Base-by-base conservation (phyloP, 306 rosid species). In the Hippophae rhamnoides region DNA sequence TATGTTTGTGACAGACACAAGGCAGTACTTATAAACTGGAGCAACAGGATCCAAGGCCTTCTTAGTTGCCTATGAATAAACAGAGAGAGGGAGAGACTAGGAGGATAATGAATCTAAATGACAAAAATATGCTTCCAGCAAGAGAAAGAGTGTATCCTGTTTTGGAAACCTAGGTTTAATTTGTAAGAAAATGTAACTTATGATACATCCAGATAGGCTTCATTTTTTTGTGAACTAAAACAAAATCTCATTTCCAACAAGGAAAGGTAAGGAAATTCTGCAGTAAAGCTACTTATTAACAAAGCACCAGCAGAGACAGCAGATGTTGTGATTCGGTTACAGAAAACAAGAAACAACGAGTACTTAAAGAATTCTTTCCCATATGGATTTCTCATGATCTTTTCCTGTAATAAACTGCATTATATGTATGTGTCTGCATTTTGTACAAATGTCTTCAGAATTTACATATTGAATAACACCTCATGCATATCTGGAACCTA, bases 321-420 rank as follows among this genome's bases (percentile, higher is more conserved):
- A 48, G 98, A 83, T 49, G 98, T 92, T 38, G 82, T 78, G 72
- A 92, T 76, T 13, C 98, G 98, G 65, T 92, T 92, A 78, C 98
- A 92, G 77, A 92, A 83, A 57, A 92, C 98, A 48, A 92, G 93
- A 77, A 92, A 87, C 60, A 92, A 66, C 1, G 98, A 92, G 71
- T 76, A 73, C 72, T 69, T 87, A 71, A 87, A 87, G 64, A 64
- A 88, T 67, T 84, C 92, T 60, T 83, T 80, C 38, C 98, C 98
- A 61, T 92, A 92, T 5, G 98, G 96, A 25, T 85, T 74, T 79
- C 95, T 87, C 95, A 92, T 92, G 81, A 92, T 87, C 84, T 92
- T 92, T 73, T 92, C 98, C 98, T 92, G 89, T 60, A 79, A 51
- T 8, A 8, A 46, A 54, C 6, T 7, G 13, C n/a, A 27, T 27